Percentiles rank a stretch among this genome's conserved stretches.
Conservation (phyloP, 2,329 filamentous ascomycete species). For the Mycogone perniciosa region DNA sequence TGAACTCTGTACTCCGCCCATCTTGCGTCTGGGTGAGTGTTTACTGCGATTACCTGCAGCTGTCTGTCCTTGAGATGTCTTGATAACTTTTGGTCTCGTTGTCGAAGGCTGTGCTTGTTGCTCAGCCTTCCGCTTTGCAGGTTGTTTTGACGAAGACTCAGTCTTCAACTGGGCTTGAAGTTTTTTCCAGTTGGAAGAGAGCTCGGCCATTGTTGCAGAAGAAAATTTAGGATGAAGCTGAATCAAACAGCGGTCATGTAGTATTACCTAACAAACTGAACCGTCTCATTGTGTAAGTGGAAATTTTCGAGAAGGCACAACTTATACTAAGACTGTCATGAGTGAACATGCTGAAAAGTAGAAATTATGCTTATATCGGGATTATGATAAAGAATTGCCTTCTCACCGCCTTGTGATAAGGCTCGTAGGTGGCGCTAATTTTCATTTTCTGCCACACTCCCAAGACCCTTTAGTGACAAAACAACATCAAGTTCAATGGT, state of each 20-base stretch:
- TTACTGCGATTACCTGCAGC: slow-evolving; percentile 6
- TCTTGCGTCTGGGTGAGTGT: slow-evolving; percentile 24
- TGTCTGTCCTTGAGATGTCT: slow-evolving; percentile 9
- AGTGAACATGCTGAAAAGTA: not conserved
- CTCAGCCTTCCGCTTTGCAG: slow-evolving; percentile 38
- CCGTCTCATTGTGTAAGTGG: too few relatives aligned
- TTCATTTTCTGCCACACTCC: slow-evolving; percentile 10
- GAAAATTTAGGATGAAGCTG: not conserved
- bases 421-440: not conserved
- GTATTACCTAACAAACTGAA: too few relatives aligned
- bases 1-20: slow-evolving; percentile 53
- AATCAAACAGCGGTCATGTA: too few relatives aligned
- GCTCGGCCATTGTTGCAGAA: slow-evolving; percentile 30
- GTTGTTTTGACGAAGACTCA: slow-evolving; percentile 32
- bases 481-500: not conserved
- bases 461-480: not conserved
- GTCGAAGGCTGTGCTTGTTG: slow-evolving; percentile 20
- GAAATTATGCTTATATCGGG: not conserved
- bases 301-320: too few relatives aligned
- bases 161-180: slow-evolving; percentile 58
- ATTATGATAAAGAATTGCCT: not conserved
- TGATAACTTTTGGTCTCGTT: slow-evolving; percentile 25
- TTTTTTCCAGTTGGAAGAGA: slow-evolving; percentile 73
- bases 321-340: too few relatives aligned
- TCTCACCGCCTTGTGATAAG: slow-evolving; percentile 10